Percentiles rank a stretch among this genome's conserved stretches.
These are phyloP conservation scores for Elymus sibiricus DNA, from an alignment of 176 grass and related monocot species.

Conservation along the genomic window DNA sequence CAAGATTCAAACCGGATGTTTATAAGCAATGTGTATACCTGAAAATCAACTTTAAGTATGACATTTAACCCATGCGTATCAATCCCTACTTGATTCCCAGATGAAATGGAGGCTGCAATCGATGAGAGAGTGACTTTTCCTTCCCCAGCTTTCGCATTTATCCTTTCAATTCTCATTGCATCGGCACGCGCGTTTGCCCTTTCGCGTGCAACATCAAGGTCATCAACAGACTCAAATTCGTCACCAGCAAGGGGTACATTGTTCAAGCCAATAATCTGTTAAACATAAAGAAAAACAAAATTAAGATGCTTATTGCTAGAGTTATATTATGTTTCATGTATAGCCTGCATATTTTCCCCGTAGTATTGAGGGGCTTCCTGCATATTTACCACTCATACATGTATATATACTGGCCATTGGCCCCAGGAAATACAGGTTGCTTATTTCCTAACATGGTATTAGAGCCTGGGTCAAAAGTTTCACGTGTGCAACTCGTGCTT, in stretches of 20 bases:
- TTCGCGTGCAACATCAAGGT: conserved; percentile 61
- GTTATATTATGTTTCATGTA: too few relatives aligned
- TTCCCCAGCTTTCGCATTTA: conserved; percentile 82
- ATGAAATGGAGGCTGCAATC: conserved; percentile 72
- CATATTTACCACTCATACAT: too few relatives aligned
- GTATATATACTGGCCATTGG: too few relatives aligned
- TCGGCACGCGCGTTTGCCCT: conserved; percentile 61
- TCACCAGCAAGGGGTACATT: conserved; percentile 89
- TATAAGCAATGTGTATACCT: conserved; percentile 47
- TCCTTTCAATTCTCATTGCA: conserved; percentile 56
- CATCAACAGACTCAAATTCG: conserved; percentile 73
- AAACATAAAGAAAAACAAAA: conserved; percentile 9
- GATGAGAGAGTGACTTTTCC: conserved; percentile 82
- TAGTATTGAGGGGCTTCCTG: too few relatives aligned
- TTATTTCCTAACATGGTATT: too few relatives aligned
- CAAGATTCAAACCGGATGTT: background rate
- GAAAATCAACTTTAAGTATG: conserved; percentile 96
- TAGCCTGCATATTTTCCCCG: too few relatives aligned
- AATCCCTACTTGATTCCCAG: conserved; percentile 60
- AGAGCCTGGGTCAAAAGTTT: too few relatives aligned
- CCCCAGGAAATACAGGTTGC: too few relatives aligned
- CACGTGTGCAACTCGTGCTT: too few relatives aligned
- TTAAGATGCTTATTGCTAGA: background rate
- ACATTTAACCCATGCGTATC: conserved; percentile 91
- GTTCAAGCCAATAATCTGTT: conserved; percentile 83